A percentile compares a stretch with the other conserved stretches of the same genome.
Conservation (phyloP, 176 grass and related monocot genomes). For the Juncus effusus region DNA sequence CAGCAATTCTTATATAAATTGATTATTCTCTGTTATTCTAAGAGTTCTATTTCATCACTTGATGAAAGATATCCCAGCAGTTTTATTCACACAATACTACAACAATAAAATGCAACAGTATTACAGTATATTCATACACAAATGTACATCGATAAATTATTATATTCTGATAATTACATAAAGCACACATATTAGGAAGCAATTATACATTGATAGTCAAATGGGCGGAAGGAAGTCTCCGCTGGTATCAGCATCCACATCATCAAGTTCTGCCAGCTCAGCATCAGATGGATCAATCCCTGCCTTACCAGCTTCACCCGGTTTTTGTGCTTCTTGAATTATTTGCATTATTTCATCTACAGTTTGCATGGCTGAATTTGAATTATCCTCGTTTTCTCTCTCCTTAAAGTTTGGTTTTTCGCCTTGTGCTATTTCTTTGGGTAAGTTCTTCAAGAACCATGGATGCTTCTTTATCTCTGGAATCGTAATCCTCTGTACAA, state of each 20-base stretch:
- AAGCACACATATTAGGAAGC: too few relatives aligned
- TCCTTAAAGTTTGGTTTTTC: conserved; percentile 46
- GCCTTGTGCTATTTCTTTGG: conserved; percentile 78
- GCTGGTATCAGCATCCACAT: conserved; percentile 58
- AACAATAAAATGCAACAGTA: too few relatives aligned
- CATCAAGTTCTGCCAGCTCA: conserved; percentile 56
- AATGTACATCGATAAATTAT: too few relatives aligned
- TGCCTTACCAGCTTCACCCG: conserved; percentile 29
- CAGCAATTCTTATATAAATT: too few relatives aligned
- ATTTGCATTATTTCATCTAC: conserved; percentile 66
- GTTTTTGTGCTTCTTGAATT: conserved; percentile 66
- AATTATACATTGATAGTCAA: not conserved
- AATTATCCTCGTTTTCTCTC: not conserved
- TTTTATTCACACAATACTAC: too few relatives aligned
- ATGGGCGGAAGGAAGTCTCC: conserved; percentile 36
- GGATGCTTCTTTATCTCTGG: conserved; percentile 95
- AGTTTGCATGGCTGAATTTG: conserved; percentile 36
- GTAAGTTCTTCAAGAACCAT: conserved; percentile 95
- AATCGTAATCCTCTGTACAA: conserved; percentile 72
- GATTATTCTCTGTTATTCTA: too few relatives aligned
- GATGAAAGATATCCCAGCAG: too few relatives aligned
- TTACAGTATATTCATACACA: too few relatives aligned
- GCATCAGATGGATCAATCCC: conserved; percentile 79
- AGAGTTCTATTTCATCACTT: too few relatives aligned
- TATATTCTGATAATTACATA: too few relatives aligned